These are phyloP conservation scores for Dothistroma pini DNA, from an alignment of 2,329 filamentous ascomycete species.

Conservation along the genomic window DNA sequence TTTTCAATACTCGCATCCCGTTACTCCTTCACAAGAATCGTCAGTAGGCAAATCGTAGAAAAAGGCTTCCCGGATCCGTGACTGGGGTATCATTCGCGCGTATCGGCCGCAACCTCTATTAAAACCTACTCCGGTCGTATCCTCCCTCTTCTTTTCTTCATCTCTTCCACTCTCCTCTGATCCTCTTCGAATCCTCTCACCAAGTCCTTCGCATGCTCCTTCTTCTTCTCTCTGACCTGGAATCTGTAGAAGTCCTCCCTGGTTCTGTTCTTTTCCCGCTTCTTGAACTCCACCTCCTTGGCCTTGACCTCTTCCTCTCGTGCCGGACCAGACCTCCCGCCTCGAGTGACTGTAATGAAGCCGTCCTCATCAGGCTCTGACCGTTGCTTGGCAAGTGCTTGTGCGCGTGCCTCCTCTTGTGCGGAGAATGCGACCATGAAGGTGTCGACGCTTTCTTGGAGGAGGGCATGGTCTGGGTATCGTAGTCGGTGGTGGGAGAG, in stretches of 20 bases:
- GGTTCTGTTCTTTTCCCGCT: constrained; percentile 58
- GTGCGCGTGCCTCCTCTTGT: constrained; percentile 63
- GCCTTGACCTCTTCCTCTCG: constrained; percentile 59
- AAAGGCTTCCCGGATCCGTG: not conserved
- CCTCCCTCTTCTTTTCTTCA: constrained; percentile 26
- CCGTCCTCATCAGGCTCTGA: constrained; percentile 90
- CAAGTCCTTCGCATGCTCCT: constrained; percentile 67
- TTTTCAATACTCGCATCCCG: not conserved
- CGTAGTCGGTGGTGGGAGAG: constrained; percentile 63
- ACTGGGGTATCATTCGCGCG: not conserved
- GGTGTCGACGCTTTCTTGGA: constrained; percentile 74
- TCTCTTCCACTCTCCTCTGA: constrained; percentile 26
- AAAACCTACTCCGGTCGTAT: constrained; percentile 20
- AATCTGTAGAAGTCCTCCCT: constrained; percentile 77
- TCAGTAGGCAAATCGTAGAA: not conserved
- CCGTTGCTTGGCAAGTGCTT: constrained; percentile 59
- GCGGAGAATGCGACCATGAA: constrained; percentile 78
- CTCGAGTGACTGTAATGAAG: constrained; percentile 85
- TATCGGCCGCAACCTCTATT: not conserved
- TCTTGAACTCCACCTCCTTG: constrained; percentile 59
- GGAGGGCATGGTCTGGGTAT: constrained; percentile 62
- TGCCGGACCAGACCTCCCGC: constrained; percentile 69
- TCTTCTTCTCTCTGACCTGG: constrained; percentile 75
- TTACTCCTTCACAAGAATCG: not conserved
- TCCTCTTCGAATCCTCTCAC: constrained; percentile 63